Percentiles rank a stretch among this genome's conserved stretches.
Conservation (phyloP, 306 rosid species). For the Trifolium repens region DNA sequence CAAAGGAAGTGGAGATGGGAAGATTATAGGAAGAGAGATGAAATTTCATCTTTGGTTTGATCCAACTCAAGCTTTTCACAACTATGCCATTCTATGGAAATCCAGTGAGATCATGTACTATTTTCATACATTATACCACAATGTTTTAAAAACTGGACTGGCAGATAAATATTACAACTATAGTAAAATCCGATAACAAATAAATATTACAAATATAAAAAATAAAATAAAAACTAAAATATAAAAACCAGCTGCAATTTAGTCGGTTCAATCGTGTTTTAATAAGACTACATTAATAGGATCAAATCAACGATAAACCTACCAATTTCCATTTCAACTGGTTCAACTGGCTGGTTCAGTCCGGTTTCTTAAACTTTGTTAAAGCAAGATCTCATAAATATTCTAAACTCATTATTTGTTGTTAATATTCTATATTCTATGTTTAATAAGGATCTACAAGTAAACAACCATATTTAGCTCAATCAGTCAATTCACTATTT, state of each 20-base stretch:
- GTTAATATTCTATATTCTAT: not conserved
- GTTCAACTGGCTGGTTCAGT: not conserved
- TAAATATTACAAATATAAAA: no score
- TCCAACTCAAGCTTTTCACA: constrained; percentile 81
- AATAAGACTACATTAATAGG: not conserved
- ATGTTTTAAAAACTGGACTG: not conserved
- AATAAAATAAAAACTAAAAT: no score
- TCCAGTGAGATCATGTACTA: constrained; percentile 85
- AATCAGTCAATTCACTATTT: constrained; percentile 18
- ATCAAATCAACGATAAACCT: no score
- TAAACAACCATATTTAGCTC: not conserved
- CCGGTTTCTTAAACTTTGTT: not conserved
- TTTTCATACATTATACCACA: constrained; percentile 9
- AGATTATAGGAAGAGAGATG: constrained; percentile 78
- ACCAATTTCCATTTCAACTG: no score
- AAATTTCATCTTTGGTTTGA: constrained; percentile 91
- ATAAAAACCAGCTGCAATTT: not conserved
- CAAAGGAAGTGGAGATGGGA: constrained; percentile 89
- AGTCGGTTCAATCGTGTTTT: not conserved
- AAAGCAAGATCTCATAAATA: not conserved
- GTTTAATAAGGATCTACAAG: not conserved
- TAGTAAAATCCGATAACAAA: not conserved
- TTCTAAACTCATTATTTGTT: not conserved
- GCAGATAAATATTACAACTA: not conserved
- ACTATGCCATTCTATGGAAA: constrained; percentile 80